Evolutionary conservation across 345 rosid genomes (phyloP).

Genomic region (Bruguiera gymnorhiza): DNA sequence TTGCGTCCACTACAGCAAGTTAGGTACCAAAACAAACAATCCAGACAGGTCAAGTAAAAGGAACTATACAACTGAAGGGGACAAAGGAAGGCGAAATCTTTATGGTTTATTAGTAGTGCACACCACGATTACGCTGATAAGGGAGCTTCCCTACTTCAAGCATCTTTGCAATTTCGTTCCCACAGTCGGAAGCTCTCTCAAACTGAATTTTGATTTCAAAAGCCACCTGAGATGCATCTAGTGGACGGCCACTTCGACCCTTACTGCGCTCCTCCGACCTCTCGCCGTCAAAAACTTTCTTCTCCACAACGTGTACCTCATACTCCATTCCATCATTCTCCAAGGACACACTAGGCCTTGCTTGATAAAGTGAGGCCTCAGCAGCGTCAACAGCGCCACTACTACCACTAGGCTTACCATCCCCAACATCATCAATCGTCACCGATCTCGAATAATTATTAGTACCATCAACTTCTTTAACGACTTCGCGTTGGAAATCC

Average conservation of each 20-base stretch:
- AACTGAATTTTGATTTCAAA: conserved; percentile 67
- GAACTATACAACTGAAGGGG: too few relatives aligned
- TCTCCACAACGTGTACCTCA: conserved; percentile 81
- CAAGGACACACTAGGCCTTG: conserved; percentile 42
- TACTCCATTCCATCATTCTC: conserved; percentile 52
- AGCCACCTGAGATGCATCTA: conserved; percentile 53
- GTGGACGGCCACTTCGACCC: conserved; percentile 38
- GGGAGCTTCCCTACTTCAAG: conserved; percentile 89
- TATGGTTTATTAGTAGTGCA: not conserved
- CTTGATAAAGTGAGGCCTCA: conserved; percentile 41
- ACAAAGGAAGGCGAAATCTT: too few relatives aligned
- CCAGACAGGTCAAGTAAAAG: conserved; percentile 20
- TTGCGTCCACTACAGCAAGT: not conserved
- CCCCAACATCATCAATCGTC: conserved; percentile 25
- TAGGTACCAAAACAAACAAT: conserved; percentile 2
- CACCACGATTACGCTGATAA: conserved; percentile 74
- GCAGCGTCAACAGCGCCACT: not conserved
- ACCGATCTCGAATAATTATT: conserved; percentile 32
- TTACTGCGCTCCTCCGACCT: conserved; percentile 41
- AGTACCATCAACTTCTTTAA: conserved; percentile 48
- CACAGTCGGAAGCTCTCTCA: conserved; percentile 75
- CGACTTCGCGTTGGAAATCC: conserved; percentile 56
- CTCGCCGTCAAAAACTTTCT: conserved; percentile 63
- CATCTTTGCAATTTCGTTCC: conserved; percentile 71
- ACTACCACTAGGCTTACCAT: conserved; percentile 26